Evolutionary conservation across 1,284 basidiomycete genomes (phyloP).

Genomic region (Boletellus sp.): DNA sequence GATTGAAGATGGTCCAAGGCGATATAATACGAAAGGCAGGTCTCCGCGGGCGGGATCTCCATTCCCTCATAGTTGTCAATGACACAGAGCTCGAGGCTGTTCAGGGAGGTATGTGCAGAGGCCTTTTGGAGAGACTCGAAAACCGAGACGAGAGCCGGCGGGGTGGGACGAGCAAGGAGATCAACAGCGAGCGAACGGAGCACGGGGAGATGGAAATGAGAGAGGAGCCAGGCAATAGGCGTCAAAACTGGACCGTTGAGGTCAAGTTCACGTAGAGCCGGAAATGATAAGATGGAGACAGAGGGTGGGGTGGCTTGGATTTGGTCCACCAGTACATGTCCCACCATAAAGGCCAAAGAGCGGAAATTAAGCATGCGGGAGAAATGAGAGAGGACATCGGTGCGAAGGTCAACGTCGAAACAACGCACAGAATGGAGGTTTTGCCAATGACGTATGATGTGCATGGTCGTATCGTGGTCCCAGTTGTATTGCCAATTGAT

Average conservation of each 20-base stretch:
- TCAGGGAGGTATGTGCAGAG: neutral
- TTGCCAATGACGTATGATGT: too few species aligned
- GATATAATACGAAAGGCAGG: too few species aligned
- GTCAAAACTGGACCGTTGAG: neutral
- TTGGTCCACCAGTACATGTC: neutral
- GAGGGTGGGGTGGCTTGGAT: neutral
- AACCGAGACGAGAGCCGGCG: conserved; percentile 1
- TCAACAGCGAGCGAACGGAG: neutral
- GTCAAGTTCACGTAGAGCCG: neutral
- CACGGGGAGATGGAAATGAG: neutral
- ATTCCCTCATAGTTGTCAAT: too few species aligned
- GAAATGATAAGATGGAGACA: too few species aligned
- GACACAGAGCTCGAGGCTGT: neutral
- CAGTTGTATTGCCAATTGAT: too few species aligned
- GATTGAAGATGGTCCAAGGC: too few species aligned
- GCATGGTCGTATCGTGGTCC: too few species aligned
- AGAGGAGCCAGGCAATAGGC: conserved; percentile 3
- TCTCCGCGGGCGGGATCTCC: too few species aligned
- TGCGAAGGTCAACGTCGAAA: too few species aligned
- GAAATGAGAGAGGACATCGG: too few species aligned
- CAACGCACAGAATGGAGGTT: too few species aligned
- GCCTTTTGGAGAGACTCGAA: conserved; percentile 7
- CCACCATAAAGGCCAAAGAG: neutral
- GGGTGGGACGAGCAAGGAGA: neutral
- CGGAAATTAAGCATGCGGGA: too few species aligned